Percentiles rank a stretch among this genome's conserved stretches.
Evolutionary conservation across 2,329 filamentous ascomycete species (phyloP).

Genomic region (Bipolaris sorokiniana): DNA sequence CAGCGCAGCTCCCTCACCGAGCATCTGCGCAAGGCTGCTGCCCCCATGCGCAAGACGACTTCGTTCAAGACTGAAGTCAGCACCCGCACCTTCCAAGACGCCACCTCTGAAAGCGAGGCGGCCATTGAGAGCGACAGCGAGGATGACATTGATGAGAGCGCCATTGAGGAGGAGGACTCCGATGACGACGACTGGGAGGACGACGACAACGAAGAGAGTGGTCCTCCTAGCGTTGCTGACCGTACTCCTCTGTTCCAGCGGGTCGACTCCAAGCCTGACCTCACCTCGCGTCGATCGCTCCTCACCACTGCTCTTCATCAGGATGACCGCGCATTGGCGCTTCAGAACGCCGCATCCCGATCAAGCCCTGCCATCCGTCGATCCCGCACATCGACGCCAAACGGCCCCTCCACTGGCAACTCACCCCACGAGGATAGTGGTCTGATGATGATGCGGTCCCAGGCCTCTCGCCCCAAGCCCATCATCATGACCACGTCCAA

Average conservation of each 20-base stretch:
- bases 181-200: conserved; percentile 62
- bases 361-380: conserved; percentile 62
- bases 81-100: conserved; percentile 67
- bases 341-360: conserved; percentile 69
- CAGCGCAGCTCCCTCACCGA: conserved; percentile 63
- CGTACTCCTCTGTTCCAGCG: conserved; percentile 78
- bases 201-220: conserved; percentile 75
- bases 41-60: conserved; percentile 72
- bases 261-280: conserved; percentile 84
- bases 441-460: conserved; percentile 66
- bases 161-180: conserved; percentile 66
- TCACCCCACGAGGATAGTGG: conserved; percentile 60
- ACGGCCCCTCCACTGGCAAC: conserved; percentile 67
- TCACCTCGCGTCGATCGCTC: conserved; percentile 84
- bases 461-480: conserved; percentile 74
- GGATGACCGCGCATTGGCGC: conserved; percentile 71
- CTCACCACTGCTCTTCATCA: conserved; percentile 89
- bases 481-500: conserved; percentile 77
- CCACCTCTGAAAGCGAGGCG: conserved; percentile 62
- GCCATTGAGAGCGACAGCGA: conserved; percentile 66
- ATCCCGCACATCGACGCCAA: conserved; percentile 71
- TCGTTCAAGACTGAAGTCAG: conserved; percentile 81
- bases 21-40: conserved; percentile 54
- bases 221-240: conserved; percentile 81
- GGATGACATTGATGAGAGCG: conserved; percentile 64